These are phyloP conservation scores for Fraxinus xanthoxyloides DNA, from an alignment of 305 asterid genomes.

Conservation along the genomic window DNA sequence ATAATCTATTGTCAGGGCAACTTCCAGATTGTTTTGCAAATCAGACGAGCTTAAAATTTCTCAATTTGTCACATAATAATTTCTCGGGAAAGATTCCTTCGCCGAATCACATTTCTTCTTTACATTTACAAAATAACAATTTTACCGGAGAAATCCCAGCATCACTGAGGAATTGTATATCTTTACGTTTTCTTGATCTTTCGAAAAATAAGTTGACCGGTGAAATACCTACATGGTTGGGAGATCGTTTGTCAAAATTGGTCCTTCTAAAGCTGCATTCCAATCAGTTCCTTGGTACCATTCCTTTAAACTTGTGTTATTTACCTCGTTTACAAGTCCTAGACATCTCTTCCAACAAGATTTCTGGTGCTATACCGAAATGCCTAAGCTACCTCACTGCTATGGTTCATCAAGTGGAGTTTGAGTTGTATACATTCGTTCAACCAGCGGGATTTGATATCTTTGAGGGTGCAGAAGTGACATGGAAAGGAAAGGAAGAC, in stretches of 20 bases:
- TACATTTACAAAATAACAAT: constrained; percentile 11
- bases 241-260: not conserved
- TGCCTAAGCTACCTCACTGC: constrained; percentile 5
- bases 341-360: constrained; percentile 19
- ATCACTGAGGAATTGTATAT: constrained; percentile 6
- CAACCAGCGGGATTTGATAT: too few relatives aligned
- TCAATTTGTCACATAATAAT: constrained; percentile 16
- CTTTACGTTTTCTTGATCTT: constrained; percentile 1
- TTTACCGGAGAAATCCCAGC: constrained; percentile 8
- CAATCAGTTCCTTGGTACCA: not conserved
- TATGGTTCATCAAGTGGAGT: not conserved
- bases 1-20: constrained; percentile 5
- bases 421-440: too few relatives aligned
- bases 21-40: constrained; percentile 1
- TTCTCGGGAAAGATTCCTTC: not conserved
- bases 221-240: constrained; percentile 17
- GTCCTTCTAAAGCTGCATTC: not conserved
- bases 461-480: not conserved
- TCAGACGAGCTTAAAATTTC: not conserved
- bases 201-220: constrained; percentile 14
- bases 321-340: not conserved
- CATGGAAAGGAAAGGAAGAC: not conserved
- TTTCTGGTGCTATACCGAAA: constrained; percentile 13
- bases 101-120: not conserved
- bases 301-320: not conserved